Conservation (phyloP, 768 basidiomycete species). For the Cystobasidium onofrii region DNA sequence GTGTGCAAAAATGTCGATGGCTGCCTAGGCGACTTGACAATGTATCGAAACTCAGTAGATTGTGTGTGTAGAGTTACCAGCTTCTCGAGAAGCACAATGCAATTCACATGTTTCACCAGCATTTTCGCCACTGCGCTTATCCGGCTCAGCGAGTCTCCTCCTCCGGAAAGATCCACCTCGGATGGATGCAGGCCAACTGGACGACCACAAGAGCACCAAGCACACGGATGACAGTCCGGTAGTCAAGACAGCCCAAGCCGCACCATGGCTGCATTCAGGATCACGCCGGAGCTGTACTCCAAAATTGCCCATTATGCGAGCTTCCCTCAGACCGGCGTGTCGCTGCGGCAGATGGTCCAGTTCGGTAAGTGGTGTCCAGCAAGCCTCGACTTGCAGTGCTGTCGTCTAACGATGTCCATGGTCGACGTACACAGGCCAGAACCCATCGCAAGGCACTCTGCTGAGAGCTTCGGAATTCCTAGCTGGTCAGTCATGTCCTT, state of each 20-base stretch:
- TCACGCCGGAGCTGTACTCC: conserved; percentile 32
- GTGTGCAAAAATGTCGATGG: too few species aligned
- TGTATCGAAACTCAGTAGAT: too few species aligned
- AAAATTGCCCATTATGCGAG: conserved; percentile 42
- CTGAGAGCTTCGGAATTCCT: conserved; percentile 87
- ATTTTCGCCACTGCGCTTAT: neutral
- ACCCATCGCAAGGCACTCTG: conserved; percentile 80
- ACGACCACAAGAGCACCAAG: neutral
- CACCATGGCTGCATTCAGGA: conserved; percentile 19
- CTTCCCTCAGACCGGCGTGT: conserved; percentile 72
- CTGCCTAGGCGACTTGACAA: too few species aligned
- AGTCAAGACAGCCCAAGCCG: neutral
- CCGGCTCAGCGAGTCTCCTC: neutral
- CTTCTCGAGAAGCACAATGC: too few species aligned
- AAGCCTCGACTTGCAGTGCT: neutral
- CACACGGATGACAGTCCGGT: neutral
- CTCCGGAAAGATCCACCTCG: neutral
- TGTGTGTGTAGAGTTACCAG: too few species aligned
- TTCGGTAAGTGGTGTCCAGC: conserved; percentile 55
- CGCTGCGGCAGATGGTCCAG: conserved; percentile 92
- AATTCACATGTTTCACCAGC: neutral
- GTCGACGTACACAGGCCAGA: conserved; percentile 53
- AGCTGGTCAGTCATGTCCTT: conserved; percentile 51
- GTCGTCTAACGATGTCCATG: neutral
- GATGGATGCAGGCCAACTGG: neutral